Evolutionary conservation across 257 asterid genomes (phyloP).

Genomic region (Gynochthodes officinalis): DNA sequence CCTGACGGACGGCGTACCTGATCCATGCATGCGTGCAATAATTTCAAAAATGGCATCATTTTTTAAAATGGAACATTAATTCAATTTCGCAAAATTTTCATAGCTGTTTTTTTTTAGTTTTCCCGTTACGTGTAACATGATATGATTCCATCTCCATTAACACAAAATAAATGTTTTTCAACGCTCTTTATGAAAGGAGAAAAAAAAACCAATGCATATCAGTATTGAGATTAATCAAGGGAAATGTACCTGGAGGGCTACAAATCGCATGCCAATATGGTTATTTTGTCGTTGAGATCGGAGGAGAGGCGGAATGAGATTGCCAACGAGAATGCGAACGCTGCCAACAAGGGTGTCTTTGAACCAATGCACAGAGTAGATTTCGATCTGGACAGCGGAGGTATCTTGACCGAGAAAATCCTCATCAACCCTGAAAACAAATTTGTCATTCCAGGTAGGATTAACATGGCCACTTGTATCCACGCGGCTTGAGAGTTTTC

Average conservation of each 20-base stretch:
- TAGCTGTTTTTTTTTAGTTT: too few species aligned
- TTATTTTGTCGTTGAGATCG: slow-evolving; percentile 26
- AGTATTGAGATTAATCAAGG: too few species aligned
- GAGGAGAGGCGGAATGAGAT: slow-evolving; percentile 59
- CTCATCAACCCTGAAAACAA: slow-evolving; percentile 85
- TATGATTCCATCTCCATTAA: too few species aligned
- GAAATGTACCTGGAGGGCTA: slow-evolving; percentile 76
- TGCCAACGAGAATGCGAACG: slow-evolving; percentile 78
- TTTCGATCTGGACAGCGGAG: slow-evolving; percentile 72
- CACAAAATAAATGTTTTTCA: too few species aligned
- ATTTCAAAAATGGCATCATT: too few species aligned
- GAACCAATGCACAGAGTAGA: slow-evolving; percentile 54
- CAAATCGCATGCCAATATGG: slow-evolving; percentile 70
- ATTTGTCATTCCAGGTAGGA: slow-evolving; percentile 93
- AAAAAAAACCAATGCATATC: too few species aligned
- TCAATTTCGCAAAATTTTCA: too few species aligned
- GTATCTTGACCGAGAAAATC: slow-evolving; percentile 64
- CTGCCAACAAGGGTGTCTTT: slow-evolving; percentile 62
- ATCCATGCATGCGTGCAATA: neutral
- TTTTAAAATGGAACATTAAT: too few species aligned
- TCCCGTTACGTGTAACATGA: too few species aligned
- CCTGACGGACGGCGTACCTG: slow-evolving; percentile 93
- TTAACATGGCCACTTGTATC: slow-evolving; percentile 56
- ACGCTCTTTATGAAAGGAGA: too few species aligned
- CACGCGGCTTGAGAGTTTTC: slow-evolving; percentile 62